Percentiles rank a stretch among this genome's conserved stretches.
phyloP scores from a whole-genome alignment of 805 yeast genomes.

The Tetrapisispora nanseiensis region DNA sequence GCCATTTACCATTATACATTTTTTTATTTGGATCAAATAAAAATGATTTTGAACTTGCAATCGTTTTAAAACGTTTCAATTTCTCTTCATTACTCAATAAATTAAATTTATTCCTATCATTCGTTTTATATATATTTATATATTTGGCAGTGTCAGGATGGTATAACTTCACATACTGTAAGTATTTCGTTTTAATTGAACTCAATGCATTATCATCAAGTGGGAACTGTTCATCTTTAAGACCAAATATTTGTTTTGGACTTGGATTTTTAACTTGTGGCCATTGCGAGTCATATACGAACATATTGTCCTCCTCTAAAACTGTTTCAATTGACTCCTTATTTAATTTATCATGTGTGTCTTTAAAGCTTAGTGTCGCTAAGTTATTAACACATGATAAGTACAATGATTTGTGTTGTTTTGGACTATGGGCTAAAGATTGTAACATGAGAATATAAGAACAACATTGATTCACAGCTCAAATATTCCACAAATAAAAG shows the following conservation, averaged over 20 bases:
- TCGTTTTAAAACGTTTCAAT: conserved; percentile 38
- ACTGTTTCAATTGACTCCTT: not conserved
- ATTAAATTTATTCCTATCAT: no score
- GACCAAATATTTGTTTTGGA: conserved; percentile 61
- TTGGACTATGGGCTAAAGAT: not conserved
- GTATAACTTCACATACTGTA: conserved; percentile 57
- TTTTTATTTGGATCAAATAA: conserved; percentile 37
- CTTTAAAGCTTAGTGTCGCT: not conserved
- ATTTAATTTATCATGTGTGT: no score
- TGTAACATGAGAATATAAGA: no score
- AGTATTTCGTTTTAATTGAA: conserved; percentile 39
- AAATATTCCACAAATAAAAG: no score
- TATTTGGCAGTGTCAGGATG: conserved; percentile 60
- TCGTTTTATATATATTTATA: conserved; percentile 14
- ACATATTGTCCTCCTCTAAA: not conserved
- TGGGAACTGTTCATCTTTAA: conserved; percentile 17
- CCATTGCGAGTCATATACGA: conserved; percentile 33
- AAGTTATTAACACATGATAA: not conserved
- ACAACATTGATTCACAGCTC: no score
- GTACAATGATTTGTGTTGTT: not conserved
- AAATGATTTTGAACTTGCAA: conserved; percentile 49
- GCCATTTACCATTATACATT: conserved; percentile 37
- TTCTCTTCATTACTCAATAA: conserved; percentile 24
- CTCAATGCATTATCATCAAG: not conserved
- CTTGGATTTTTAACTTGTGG: conserved; percentile 48